Base-by-base conservation (phyloP, 805 yeast species). In the Scheffersomyces ergatensis region DNA sequence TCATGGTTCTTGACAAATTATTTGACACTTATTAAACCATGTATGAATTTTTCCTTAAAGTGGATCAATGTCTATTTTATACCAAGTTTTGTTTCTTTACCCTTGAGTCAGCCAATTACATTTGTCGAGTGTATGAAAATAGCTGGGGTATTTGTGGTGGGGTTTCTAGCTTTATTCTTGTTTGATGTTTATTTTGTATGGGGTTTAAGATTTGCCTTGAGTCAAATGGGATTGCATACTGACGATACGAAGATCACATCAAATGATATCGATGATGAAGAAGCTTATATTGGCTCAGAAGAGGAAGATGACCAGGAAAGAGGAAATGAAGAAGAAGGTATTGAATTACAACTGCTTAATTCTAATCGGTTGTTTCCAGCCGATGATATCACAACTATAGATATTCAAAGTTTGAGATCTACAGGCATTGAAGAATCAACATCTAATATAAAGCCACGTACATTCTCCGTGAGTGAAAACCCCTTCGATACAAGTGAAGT, bases 21-120 rank as follows among this genome's bases (percentile, higher is more conserved):
- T 40, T 51, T 70, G 30, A 49, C 46, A 32, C 25, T 69, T 11
- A 60, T 82, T 36, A 80, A 82, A 36, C 75, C 83, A n/a, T 78
- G 88, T 13, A 76, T 77, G 64, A 83, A 84, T 45, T 83, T 84
- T 57, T 70, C 83, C 1, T 67, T 85, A 37, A 71, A 83, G 40
- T 85, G 93, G 92, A 86, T 86, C 62, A 84, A 83, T 55, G 74
- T 83, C 5, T 84, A 82, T 54, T 86, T 85, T 67, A 80, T 87
- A 0, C 92, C 93, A 1, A 81, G 89, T 0, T 85, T 86, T 54
- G 78, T 85, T 27, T 76, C 82, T 0, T 69, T 85, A 25, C 92
- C 92, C 0, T 67, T 85, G 39, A 76, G 87, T 11, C 74, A 76
- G n/a, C 75, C 76, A 45, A 81, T 86, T 36, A 67, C 82, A 14